Evolutionary conservation across 148 eudicot species (phyloP).

Genomic region (Silene conica): DNA sequence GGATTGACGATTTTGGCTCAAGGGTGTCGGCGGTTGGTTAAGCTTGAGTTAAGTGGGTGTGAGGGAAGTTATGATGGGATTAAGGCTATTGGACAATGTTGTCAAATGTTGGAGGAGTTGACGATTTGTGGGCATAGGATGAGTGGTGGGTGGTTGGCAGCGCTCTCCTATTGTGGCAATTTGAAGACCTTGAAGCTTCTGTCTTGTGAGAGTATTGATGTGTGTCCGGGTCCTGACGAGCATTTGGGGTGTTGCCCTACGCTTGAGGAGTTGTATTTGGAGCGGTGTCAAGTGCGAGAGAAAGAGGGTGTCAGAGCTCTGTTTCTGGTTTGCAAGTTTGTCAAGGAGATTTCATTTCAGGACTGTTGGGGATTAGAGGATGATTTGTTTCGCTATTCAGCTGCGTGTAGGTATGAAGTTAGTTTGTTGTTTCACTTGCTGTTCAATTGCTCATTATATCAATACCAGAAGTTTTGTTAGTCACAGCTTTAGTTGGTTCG

Average conservation of each 20-base stretch:
- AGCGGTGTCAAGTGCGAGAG: slow-evolving; percentile 65
- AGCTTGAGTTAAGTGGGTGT: slow-evolving; percentile 85
- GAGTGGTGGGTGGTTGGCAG: slow-evolving; percentile 95
- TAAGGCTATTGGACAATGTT: slow-evolving; percentile 92
- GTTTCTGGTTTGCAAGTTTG: slow-evolving; percentile 59
- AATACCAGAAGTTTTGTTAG: neutral
- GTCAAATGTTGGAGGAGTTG: slow-evolving; percentile 88
- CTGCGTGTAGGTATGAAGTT: slow-evolving; percentile 62
- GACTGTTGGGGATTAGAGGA: slow-evolving; percentile 96
- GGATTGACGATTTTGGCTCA: slow-evolving; percentile 94
- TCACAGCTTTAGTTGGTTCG: neutral
- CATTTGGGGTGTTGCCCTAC: slow-evolving; percentile 68
- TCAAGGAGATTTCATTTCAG: slow-evolving; percentile 53
- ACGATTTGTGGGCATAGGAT: slow-evolving; percentile 62
- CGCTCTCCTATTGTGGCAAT: slow-evolving; percentile 66
- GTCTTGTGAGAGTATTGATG: slow-evolving; percentile 59
- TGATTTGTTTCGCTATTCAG: slow-evolving; percentile 49
- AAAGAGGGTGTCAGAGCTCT: slow-evolving; percentile 57
- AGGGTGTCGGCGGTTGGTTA: slow-evolving; percentile 75
- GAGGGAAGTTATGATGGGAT: slow-evolving; percentile 99
- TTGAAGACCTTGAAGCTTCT: slow-evolving; percentile 79
- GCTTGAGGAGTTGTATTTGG: slow-evolving; percentile 74
- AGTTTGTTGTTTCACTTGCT: neutral
- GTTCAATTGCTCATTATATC: neutral
- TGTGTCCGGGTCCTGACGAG: slow-evolving; percentile 69